phyloP scores from a whole-genome alignment of 306 rosid species.

The Gleditsia sinensis region DNA sequence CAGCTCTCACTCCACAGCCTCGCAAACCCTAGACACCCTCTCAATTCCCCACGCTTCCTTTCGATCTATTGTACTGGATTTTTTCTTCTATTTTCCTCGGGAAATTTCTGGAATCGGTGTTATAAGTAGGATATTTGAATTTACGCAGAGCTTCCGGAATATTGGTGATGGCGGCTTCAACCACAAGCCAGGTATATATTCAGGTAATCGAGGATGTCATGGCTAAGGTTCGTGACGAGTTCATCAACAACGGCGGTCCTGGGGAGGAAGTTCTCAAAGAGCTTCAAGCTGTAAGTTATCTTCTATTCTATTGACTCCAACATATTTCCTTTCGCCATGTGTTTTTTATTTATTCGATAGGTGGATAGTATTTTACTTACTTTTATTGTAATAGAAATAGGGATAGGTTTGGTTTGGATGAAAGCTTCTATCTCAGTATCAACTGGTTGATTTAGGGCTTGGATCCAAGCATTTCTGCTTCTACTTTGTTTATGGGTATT shows the following conservation, averaged over 20 bases:
- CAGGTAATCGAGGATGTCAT: slow-evolving; percentile 94
- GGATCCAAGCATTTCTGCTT: slow-evolving; percentile 64
- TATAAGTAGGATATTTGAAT: slow-evolving; percentile 22
- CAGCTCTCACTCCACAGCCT: slow-evolving; percentile 20
- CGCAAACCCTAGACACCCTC: slow-evolving; percentile 38
- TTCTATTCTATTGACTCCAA: background rate
- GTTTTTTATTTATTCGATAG: background rate
- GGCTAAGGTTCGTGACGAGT: slow-evolving; percentile 92
- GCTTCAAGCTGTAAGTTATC: slow-evolving; percentile 89
- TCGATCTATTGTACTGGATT: slow-evolving; percentile 31
- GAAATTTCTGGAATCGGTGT: slow-evolving; percentile 8
- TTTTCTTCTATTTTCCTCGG: background rate
- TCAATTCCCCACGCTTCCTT: slow-evolving; percentile 20
- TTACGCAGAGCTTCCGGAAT: slow-evolving; percentile 25
- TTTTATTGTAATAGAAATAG: background rate
- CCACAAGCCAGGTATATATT: slow-evolving; percentile 84
- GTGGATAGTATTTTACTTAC: background rate
- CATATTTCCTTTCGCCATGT: background rate
- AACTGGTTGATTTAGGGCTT: slow-evolving; percentile 43
- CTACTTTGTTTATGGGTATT: background rate
- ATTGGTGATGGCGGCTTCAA: slow-evolving; percentile 64
- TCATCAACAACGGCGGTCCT: slow-evolving; percentile 71
- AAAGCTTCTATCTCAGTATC: background rate
- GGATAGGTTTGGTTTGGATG: background rate
- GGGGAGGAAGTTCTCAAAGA: slow-evolving; percentile 96